These are phyloP conservation scores for Vitis amurensis DNA, from an alignment of 164 flowering plant species.

Conservation along the genomic window DNA sequence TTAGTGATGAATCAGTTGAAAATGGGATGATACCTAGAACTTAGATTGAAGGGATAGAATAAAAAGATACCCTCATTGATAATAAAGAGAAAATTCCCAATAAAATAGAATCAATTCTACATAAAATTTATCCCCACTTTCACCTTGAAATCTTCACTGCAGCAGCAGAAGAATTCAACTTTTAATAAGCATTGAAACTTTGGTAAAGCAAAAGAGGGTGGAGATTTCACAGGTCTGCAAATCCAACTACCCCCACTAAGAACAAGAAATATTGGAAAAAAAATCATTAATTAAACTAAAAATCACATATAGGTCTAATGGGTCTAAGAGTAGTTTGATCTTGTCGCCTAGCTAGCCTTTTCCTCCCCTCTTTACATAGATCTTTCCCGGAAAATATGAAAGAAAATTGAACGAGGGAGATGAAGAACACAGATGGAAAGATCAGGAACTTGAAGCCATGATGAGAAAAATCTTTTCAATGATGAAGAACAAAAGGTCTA, in stretches of 20 bases:
- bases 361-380: too few species aligned
- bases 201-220: neutral
- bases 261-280: neutral
- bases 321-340: neutral
- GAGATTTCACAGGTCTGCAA: constrained; percentile 1
- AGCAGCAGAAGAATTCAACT: neutral
- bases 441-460: neutral
- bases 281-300: neutral
- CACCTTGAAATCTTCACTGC: neutral
- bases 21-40: neutral
- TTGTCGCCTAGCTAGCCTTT: too few species aligned
- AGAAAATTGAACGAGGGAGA: neutral
- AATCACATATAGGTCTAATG: neutral
- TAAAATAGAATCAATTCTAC: constrained; percentile 11
- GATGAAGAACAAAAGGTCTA: neutral
- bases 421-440: neutral
- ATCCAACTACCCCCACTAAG: neutral
- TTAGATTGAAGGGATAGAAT: too few species aligned
- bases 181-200: neutral
- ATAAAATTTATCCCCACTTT: constrained; percentile 1
- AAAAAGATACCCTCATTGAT: constrained; percentile 11
- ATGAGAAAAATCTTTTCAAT: neutral
- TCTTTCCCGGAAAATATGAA: too few species aligned
- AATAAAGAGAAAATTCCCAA: constrained; percentile 11
- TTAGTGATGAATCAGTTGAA: too few species aligned